Base-by-base conservation (phyloP, 208 protist species). In the Naegleria fowleri region DNA sequence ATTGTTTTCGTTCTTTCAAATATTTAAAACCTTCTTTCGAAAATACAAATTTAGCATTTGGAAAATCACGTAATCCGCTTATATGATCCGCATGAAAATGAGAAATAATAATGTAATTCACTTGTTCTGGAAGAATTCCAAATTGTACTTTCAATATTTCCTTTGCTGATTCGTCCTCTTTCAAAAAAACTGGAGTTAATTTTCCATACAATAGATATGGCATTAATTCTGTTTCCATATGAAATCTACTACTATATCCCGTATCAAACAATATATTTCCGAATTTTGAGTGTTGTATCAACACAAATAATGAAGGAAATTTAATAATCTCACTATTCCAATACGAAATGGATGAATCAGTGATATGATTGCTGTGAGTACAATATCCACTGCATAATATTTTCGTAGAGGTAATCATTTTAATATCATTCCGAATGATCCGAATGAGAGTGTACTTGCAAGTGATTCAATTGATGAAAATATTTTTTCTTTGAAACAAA, bases 201-300 rank as follows among this genome's bases (percentile, higher is more conserved):
- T 41, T 41, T 19, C 33, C 76, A 84, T 84, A 84, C 33, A 84
- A 33, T 38, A 38, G 15, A 84, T 38, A 84, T 38, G 76, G 76
- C 15, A 84, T 38, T 22, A 16, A 38, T 16, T 33, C 3, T 16
- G 76, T 84, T 40, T 84, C 76, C 15, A 39, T 40, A 84, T 84
- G 39, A 84, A 84, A 84, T 33, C 76, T 33, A 41, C 29, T 40
- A 15, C 33, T 38, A 40, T 84, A 84, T 38, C 76, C 76, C 11
- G 76, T 84, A 84, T 84, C 76, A 84, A 38, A 84, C 15, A 84
- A 40, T 41, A 84, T 84, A 84, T 84, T 38, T 84, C 76, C 76
- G 6, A 19, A 41, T 40, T 84, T 40, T 5, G 33, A 38, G 29
- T 84, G 76, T 33, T 40, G 11, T 38, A 84, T 38, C 15, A 84